phyloP scores from a whole-genome alignment of 139 green algal genomes.

The Ettlia oleoabundans region DNA sequence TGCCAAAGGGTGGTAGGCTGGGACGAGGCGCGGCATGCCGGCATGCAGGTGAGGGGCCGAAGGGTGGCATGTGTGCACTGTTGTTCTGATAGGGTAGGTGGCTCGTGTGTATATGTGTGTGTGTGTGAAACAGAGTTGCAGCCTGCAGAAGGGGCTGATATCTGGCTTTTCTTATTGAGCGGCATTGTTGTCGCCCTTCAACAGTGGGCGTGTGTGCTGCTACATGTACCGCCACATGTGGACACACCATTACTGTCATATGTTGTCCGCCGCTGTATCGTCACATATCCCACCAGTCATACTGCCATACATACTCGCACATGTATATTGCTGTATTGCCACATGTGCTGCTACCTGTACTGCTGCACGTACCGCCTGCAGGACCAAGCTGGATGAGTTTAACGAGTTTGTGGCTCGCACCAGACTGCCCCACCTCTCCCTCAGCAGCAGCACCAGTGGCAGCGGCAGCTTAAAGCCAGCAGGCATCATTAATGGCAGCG shows the following conservation, averaged over 20 bases:
- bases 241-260: no score
- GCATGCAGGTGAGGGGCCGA: no score
- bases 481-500: no score
- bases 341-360: neutral
- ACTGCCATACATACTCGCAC: no score
- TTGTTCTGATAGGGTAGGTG: neutral
- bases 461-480: no score
- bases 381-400: conserved; percentile 83
- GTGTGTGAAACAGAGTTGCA: neutral
- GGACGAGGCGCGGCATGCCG: neutral
- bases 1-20: neutral
- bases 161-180: neutral
- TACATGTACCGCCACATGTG: no score
- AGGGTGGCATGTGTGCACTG: neutral
- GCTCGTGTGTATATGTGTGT: neutral
- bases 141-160: no score
- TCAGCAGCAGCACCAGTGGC: neutral
- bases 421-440: conserved; percentile 67
- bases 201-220: no score
- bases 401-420: conserved; percentile 69
- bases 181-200: neutral
- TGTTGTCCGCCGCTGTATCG: no score
- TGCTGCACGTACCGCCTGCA: conserved; percentile 32
- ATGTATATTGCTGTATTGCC: no score
- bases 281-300: no score